phyloP scores from a whole-genome alignment of 768 basidiomycete genomes.

The Boletellus emodensis region DNA sequence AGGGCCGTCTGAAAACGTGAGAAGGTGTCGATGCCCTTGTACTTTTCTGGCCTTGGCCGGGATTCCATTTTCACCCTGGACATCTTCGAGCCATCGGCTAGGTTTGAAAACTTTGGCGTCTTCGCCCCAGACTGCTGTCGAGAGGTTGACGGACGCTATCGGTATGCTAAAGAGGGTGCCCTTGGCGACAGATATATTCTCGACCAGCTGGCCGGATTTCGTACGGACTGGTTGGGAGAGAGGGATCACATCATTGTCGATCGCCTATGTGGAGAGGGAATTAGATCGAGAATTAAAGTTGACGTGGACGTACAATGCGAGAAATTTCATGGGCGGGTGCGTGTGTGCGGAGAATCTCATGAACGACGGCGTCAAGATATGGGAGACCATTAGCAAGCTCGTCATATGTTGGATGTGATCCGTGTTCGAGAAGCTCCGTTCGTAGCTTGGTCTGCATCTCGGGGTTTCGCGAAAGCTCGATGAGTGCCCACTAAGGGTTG shows the following conservation, averaged over 20 bases:
- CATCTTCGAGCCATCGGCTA: slow-evolving; percentile 53
- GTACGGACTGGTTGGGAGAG: slow-evolving; percentile 49
- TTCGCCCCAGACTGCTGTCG: slow-evolving; percentile 55
- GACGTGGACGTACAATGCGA: slow-evolving; percentile 6
- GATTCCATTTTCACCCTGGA: slow-evolving; percentile 13
- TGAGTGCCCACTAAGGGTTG: slow-evolving; percentile 47
- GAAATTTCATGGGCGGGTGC: slow-evolving; percentile 31
- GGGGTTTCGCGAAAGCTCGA: slow-evolving; percentile 47
- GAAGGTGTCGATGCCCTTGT: slow-evolving; percentile 47
- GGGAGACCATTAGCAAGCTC: slow-evolving; percentile 47
- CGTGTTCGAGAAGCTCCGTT: slow-evolving; percentile 43
- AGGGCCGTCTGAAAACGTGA: slow-evolving; percentile 51
- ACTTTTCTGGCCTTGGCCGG: slow-evolving; percentile 35
- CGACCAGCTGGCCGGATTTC: slow-evolving; percentile 36
- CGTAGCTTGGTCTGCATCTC: slow-evolving; percentile 48
- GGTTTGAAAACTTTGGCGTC: slow-evolving; percentile 58
- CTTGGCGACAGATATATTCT: slow-evolving; percentile 41
- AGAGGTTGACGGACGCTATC: slow-evolving; percentile 46
- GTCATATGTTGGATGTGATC: slow-evolving; percentile 50
- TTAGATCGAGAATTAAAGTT: background rate
- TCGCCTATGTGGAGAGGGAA: slow-evolving; percentile 30
- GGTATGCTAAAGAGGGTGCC: slow-evolving; percentile 43
- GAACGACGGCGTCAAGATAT: slow-evolving; percentile 51
- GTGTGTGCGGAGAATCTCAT: slow-evolving; percentile 45
- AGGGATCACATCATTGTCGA: slow-evolving; percentile 56